Conservation (phyloP, 257 asterid genomes). For the Solanum corneliomulleri region DNA sequence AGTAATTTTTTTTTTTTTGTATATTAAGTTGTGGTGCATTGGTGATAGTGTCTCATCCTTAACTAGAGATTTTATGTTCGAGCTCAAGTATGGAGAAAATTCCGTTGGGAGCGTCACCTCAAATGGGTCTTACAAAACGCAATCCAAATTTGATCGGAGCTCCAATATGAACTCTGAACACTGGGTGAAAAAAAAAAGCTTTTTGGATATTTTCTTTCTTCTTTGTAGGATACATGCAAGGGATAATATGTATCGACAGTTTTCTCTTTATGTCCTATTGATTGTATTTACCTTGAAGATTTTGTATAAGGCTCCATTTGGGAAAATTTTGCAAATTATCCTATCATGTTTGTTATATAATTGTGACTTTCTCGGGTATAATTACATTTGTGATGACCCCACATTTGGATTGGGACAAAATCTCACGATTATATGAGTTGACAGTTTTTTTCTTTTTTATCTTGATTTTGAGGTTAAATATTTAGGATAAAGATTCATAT, state of each 20-base stretch:
- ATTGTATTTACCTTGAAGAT: not conserved
- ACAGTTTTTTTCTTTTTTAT: not conserved
- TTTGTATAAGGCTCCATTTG: not conserved
- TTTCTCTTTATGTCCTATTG: not conserved
- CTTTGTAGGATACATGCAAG: no score
- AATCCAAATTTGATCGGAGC: accelerated
- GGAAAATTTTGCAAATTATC: not conserved
- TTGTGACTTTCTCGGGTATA: not conserved
- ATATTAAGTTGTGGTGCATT: not conserved
- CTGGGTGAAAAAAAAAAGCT: not conserved
- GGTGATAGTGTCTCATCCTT: no score
- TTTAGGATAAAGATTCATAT: not conserved
- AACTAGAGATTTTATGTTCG: no score
- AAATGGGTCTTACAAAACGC: no score
- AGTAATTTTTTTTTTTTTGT: not conserved
- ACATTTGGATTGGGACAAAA: not conserved
- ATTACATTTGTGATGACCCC: not conserved
- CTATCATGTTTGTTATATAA: not conserved
- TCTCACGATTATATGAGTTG: not conserved
- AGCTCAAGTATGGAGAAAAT: no score
- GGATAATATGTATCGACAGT: not conserved
- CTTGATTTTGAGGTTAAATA: not conserved
- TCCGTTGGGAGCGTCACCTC: accelerated
- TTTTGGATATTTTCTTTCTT: not conserved
- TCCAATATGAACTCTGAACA: no score